Conservation (phyloP, 1,284 basidiomycete genomes). For the Rhizopogon parksii region DNA sequence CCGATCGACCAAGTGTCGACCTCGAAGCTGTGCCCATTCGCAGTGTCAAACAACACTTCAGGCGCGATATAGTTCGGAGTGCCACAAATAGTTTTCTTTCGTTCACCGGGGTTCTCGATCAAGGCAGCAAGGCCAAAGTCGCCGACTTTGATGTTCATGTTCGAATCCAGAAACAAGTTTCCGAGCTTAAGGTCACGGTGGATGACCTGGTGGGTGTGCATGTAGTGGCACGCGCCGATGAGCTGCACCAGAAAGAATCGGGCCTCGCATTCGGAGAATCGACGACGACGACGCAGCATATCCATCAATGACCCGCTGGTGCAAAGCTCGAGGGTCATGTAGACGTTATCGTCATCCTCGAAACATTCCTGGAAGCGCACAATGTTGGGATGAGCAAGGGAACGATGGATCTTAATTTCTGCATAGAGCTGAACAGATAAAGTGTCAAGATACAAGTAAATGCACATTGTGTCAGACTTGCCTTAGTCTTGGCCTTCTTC, state of each 20-base stretch:
- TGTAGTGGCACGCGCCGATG: slow-evolving; percentile 92
- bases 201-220: slow-evolving; percentile 94
- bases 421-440: slow-evolving; percentile 71
- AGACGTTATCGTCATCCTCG: slow-evolving; percentile 93
- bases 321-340: slow-evolving; percentile 95
- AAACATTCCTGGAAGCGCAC: slow-evolving; percentile 93
- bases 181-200: slow-evolving; percentile 95
- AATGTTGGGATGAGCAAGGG: slow-evolving; percentile 88
- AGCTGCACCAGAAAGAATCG: slow-evolving; percentile 93
- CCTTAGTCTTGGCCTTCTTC: slow-evolving; percentile 91
- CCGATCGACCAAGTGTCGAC: slow-evolving; percentile 98
- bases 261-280: slow-evolving; percentile 89
- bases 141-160: slow-evolving; percentile 95
- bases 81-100: slow-evolving; percentile 98
- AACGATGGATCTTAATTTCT: slow-evolving; percentile 97
- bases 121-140: slow-evolving; percentile 97
- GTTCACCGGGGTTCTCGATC: slow-evolving; percentile 92
- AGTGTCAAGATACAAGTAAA: slow-evolving; percentile 5
- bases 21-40: slow-evolving; percentile 95
- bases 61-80: slow-evolving; percentile 99
- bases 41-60: slow-evolving; percentile 93
- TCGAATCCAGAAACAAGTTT: slow-evolving; percentile 87
- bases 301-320: slow-evolving; percentile 87
- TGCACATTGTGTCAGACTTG: slow-evolving; percentile 25
- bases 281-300: slow-evolving; percentile 80